Conservation (phyloP, 257 asterid genomes). For the Petunia axillaris region DNA sequence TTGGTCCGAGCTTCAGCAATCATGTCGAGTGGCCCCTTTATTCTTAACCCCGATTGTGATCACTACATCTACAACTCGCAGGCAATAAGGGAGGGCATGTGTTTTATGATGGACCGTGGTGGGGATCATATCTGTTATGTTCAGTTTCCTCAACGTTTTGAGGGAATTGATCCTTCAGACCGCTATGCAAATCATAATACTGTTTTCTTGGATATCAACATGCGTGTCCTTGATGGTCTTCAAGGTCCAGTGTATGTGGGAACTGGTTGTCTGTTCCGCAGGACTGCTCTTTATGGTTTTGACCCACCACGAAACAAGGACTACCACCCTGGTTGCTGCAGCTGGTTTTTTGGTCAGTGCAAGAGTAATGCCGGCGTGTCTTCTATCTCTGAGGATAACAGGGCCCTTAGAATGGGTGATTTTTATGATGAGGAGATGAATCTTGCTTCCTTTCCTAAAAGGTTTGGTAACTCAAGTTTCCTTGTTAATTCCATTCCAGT, state of each 20-base stretch:
- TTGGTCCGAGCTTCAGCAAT: constrained; percentile 83
- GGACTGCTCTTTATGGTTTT: constrained; percentile 77
- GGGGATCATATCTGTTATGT: constrained; percentile 75
- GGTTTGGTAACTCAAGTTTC: constrained; percentile 74
- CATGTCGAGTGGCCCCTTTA: constrained; percentile 86
- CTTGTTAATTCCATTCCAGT: constrained; percentile 75
- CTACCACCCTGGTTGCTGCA: constrained; percentile 57
- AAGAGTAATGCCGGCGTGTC: constrained; percentile 42
- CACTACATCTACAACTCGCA: constrained; percentile 80
- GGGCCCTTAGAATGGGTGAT: constrained; percentile 73
- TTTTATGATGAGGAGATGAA: constrained; percentile 65
- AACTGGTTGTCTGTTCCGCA: constrained; percentile 76
- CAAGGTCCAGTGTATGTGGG: constrained; percentile 88
- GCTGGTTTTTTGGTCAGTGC: constrained; percentile 54
- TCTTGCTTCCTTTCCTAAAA: constrained; percentile 61
- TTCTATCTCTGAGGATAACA: constrained; percentile 54
- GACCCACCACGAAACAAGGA: constrained; percentile 80
- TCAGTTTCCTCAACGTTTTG: constrained; percentile 82
- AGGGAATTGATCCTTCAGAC: constrained; percentile 83
- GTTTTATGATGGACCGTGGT: constrained; percentile 43
- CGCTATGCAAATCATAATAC: constrained; percentile 83
- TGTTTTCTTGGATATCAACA: constrained; percentile 78
- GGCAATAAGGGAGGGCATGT: constrained; percentile 65
- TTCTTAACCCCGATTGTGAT: constrained; percentile 81
- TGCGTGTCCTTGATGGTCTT: constrained; percentile 81